Base-by-base conservation (phyloP, 495 filamentous ascomycete species). In the Penicillium cinerascens region DNA sequence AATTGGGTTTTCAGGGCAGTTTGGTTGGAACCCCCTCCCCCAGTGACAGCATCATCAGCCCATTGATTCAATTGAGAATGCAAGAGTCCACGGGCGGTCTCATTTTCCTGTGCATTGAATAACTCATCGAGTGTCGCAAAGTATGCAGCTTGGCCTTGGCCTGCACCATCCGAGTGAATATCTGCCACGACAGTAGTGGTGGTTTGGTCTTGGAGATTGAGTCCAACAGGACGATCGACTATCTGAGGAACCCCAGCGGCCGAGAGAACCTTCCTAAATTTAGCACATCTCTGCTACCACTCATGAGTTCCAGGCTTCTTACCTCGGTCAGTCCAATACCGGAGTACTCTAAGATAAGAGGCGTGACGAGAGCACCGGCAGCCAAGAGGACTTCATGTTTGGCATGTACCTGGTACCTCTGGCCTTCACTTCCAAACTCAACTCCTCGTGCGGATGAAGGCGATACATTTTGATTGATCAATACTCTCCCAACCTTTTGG, bases 1-100 rank as follows among this genome's bases (percentile, higher is more conserved):
- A 50, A 44, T 27, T 54, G 51, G 9, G 25, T 25, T 36, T 16
- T 44, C 15, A 59, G 35, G 10, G 55, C 55, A 4, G 51, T 46
- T 1, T 20, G 20, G 15, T 54, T 10, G 84, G 44, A 33, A 33
- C 13, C 10, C 13, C 10, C 29, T 33, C 10, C 29, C 11, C 2
- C 29, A 10, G 29, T 10, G 8, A 33, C 11, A 13, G 29, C 29
- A 33, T 33, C 29, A 33, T 33, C 29, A 8, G 29, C 29, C 29
- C 29, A 33, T 33, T 33, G 29, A 15, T 33, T 33, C 10, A 33
- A 10, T 33, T 33, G 29, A 33, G 29, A 33, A 33, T 11, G 4
- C 1, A 33, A 33, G 10, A 33, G 29, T 13, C 8, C 29, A 33
- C 11, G 11, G 29, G 29, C 29, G 10, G 29, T 33, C 11, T 15